These are phyloP conservation scores for Cardamine resedifolia DNA, from an alignment of 345 rosid species.

Conservation along the genomic window DNA sequence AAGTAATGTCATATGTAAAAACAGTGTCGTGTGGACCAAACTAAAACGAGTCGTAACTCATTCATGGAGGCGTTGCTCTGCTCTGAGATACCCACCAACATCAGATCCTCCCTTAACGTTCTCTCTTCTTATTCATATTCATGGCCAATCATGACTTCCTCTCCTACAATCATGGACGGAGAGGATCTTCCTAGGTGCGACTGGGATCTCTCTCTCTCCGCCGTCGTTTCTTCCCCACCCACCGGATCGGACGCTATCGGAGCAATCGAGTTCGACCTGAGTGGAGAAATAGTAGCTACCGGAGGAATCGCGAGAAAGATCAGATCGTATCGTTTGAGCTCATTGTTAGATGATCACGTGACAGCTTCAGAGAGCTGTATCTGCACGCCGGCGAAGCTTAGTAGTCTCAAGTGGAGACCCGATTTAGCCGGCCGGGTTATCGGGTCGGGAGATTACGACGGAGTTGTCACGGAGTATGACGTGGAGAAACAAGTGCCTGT, in stretches of 20 bases:
- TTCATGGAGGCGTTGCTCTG: conserved; percentile 48
- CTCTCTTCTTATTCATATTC: conserved; percentile 36
- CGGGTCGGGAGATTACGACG: conserved; percentile 91
- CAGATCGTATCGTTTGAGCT: conserved; percentile 53
- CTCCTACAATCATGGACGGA: conserved; percentile 25
- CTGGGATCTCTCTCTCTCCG: conserved; percentile 64
- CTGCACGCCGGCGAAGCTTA: conserved; percentile 88
- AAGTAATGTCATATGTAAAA: conserved; percentile 13
- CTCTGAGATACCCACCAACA: conserved; percentile 41
- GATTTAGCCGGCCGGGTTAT: conserved; percentile 52
- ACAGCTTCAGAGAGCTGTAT: conserved; percentile 49
- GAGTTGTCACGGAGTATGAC: conserved; percentile 83
- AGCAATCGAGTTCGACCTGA: conserved; percentile 69
- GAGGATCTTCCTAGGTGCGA: conserved; percentile 46
- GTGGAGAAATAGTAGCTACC: conserved; percentile 58
- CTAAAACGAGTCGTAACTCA: conserved; percentile 30
- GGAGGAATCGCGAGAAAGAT: conserved; percentile 90
- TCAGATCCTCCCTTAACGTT: conserved; percentile 26
- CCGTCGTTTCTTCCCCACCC: conserved; percentile 48
- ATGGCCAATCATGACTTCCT: conserved; percentile 62
- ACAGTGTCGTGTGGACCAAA: conserved; percentile 31
- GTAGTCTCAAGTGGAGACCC: conserved; percentile 80
- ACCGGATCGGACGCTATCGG: conserved; percentile 64
- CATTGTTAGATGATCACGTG: conserved; percentile 53
- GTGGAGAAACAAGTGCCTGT: conserved; percentile 56